Conservation (phyloP, 345 rosid species). For the Eucalyptus grandis region DNA sequence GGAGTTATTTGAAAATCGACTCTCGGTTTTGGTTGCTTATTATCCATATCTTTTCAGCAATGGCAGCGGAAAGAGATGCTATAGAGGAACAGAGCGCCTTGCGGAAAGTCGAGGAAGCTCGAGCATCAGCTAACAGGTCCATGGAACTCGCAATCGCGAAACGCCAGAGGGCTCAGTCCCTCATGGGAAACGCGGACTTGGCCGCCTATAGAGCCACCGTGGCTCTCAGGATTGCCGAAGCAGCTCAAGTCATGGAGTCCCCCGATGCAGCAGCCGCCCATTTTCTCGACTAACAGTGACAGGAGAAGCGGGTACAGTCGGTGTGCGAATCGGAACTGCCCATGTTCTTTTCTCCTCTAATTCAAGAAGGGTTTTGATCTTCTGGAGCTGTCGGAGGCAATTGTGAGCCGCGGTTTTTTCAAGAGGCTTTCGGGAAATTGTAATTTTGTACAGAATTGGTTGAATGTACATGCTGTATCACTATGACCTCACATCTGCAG, state of each 20-base stretch:
- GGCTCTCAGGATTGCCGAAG: constrained; percentile 64
- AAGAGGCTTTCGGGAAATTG: background rate
- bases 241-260: constrained; percentile 23
- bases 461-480: constrained; percentile 31
- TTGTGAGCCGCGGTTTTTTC: background rate
- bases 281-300: constrained; percentile 11
- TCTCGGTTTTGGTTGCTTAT: background rate
- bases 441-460: constrained; percentile 28
- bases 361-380: background rate
- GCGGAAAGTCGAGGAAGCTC: constrained; percentile 44
- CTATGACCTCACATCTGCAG: constrained; percentile 9
- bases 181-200: constrained; percentile 73
- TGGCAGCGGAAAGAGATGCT: constrained; percentile 34
- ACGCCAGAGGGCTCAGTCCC: constrained; percentile 58
- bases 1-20: background rate
- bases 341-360: background rate
- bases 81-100: constrained; percentile 27
- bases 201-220: constrained; percentile 64
- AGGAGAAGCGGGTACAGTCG: background rate
- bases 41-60: constrained; percentile 4
- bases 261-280: constrained; percentile 7
- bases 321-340: background rate
- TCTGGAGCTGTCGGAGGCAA: background rate
- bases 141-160: constrained; percentile 38
- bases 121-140: constrained; percentile 14